Evolutionary conservation across 768 basidiomycete genomes (phyloP).

Genomic region (Leccinum longicurvipes): DNA sequence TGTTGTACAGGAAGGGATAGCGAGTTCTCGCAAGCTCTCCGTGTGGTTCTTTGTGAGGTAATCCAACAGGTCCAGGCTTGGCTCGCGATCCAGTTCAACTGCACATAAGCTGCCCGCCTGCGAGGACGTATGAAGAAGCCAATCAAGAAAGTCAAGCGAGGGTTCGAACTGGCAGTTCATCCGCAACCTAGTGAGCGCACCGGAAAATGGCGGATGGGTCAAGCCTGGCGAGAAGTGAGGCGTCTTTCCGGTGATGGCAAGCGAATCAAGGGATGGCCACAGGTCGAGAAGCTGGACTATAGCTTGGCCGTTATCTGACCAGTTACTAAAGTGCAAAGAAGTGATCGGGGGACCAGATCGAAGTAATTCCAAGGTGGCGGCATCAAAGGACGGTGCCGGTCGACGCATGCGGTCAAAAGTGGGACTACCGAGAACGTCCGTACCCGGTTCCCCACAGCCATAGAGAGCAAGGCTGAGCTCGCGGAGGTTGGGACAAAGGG

Average conservation of each 20-base stretch:
- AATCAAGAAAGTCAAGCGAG: constrained; percentile 59
- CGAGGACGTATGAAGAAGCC: constrained; percentile 63
- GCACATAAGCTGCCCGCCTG: constrained; percentile 41
- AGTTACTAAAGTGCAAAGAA: constrained; percentile 62
- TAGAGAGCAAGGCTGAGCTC: constrained; percentile 58
- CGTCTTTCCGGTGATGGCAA: constrained; percentile 56
- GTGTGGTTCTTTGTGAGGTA: constrained; percentile 51
- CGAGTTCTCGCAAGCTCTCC: constrained; percentile 48
- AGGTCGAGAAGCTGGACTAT: constrained; percentile 61
- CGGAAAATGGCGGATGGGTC: constrained; percentile 39
- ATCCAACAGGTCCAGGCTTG: constrained; percentile 51
- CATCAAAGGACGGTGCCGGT: constrained; percentile 53
- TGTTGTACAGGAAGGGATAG: constrained; percentile 53
- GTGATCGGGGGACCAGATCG: constrained; percentile 52
- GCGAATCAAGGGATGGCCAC: constrained; percentile 55
- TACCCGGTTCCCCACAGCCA: constrained; percentile 50
- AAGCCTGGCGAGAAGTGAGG: constrained; percentile 46
- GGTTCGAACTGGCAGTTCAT: constrained; percentile 67
- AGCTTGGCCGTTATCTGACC: constrained; percentile 59
- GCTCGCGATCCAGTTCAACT: constrained; percentile 61
- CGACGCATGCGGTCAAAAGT: constrained; percentile 46
- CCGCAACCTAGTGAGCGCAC: constrained; percentile 49
- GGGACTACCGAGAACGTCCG: constrained; percentile 48
- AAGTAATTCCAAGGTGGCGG: constrained; percentile 48
- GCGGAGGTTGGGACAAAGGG: constrained; percentile 56